Evolutionary conservation across 106 monocot genomes (phyloP).

Genomic region (Acorus calamus): DNA sequence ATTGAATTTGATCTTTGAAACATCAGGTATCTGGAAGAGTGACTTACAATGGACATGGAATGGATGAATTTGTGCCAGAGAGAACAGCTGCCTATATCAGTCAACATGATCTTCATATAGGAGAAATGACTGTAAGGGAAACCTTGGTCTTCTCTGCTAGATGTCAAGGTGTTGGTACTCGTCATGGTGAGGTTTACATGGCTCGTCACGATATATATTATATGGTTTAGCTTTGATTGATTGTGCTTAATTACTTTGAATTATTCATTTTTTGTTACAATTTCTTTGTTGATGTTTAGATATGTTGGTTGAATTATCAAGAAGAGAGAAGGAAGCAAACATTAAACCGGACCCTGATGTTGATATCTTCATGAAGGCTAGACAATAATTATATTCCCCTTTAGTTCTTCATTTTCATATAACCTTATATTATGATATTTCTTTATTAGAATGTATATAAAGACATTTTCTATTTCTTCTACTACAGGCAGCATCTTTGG

Average conservation of each 20-base stretch:
- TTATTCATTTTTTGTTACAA: background rate
- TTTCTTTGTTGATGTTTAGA: conserved; percentile 13
- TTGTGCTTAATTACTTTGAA: background rate
- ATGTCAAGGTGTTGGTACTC: conserved; percentile 32
- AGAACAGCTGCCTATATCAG: conserved; percentile 43
- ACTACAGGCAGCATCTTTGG: conserved; percentile 4
- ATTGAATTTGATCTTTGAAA: too few relatives aligned
- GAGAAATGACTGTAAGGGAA: conserved; percentile 43
- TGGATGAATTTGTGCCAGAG: conserved; percentile 40
- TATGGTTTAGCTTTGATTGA: background rate
- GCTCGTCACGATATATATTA: background rate
- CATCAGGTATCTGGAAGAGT: conserved; percentile 24
- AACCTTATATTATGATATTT: too few relatives aligned
- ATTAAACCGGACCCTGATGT: conserved; percentile 44
- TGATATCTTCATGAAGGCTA: conserved; percentile 45
- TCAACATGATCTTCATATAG: conserved; percentile 35
- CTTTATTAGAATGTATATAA: too few relatives aligned
- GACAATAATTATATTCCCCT: background rate
- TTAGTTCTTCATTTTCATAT: background rate
- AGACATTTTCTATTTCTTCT: background rate
- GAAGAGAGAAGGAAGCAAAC: conserved; percentile 36
- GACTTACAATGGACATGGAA: conserved; percentile 50
- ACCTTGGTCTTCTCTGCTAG: conserved; percentile 40
- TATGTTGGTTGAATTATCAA: conserved; percentile 28
- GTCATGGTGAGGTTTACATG: conserved; percentile 15